A percentile compares a stretch with the other conserved stretches of the same genome.
These are phyloP conservation scores for Tetrahymena malaccensis DNA, from an alignment of 73 alveolate species.

Conservation along the genomic window DNA sequence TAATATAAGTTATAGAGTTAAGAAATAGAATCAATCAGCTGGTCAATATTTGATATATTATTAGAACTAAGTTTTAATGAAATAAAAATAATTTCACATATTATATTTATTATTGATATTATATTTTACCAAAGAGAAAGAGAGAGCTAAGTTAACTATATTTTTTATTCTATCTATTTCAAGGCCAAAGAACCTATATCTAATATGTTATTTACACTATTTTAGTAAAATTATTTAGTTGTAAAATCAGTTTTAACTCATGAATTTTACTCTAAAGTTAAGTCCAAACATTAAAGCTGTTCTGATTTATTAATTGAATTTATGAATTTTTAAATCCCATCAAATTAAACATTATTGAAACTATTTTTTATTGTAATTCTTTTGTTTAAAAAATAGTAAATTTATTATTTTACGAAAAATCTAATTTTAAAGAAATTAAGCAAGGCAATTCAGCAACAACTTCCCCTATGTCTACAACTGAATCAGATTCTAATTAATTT, in stretches of 20 bases:
- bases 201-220: not conserved
- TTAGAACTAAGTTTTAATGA: not conserved
- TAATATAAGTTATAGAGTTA: not conserved
- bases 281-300: not conserved
- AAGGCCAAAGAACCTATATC: not conserved
- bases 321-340: not conserved
- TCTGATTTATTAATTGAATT: not conserved
- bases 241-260: not conserved
- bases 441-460: not conserved
- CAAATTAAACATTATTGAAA: not conserved
- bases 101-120: not conserved
- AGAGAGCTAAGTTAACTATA: not conserved
- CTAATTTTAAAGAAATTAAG: not conserved
- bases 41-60: no score
- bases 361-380: not conserved
- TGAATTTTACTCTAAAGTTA: not conserved
- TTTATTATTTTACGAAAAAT: not conserved
- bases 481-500: not conserved
- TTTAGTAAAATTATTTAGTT: not conserved
- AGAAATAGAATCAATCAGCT: not conserved
- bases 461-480: not conserved
- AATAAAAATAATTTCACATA: no score
- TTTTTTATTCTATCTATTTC: not conserved
- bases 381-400: not conserved
- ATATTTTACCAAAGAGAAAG: not conserved